A percentile compares a stretch with the other conserved stretches of the same genome.
Evolutionary conservation across 1,284 basidiomycete genomes (phyloP).

Genomic region (Pisolithus thermaeus): DNA sequence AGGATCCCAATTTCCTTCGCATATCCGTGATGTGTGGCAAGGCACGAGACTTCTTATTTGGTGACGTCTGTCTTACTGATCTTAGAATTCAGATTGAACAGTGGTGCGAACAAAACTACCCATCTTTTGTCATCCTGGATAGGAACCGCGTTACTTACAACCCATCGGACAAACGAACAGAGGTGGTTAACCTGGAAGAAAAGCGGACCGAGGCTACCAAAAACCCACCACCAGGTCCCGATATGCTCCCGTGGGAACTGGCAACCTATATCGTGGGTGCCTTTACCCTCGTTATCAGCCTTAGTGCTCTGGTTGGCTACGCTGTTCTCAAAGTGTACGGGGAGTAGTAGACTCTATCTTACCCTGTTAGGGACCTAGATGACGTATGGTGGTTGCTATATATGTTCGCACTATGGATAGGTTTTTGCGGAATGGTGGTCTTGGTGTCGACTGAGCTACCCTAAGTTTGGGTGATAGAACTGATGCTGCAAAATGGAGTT

Average conservation of each 20-base stretch:
- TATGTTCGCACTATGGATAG: too few relatives aligned
- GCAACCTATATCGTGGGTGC: constrained; percentile 36
- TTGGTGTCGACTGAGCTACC: too few relatives aligned
- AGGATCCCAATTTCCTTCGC: constrained; percentile 85
- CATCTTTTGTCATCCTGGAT: constrained; percentile 67
- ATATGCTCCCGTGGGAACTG: constrained; percentile 31
- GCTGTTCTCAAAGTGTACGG: constrained; percentile 28
- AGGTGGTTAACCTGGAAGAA: constrained; percentile 25
- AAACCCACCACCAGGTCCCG: constrained; percentile 7
- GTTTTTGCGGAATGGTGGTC: too few relatives aligned
- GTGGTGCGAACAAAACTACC: constrained; percentile 88
- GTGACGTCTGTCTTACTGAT: not conserved
- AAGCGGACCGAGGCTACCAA: constrained; percentile 30
- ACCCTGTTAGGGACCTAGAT: not conserved
- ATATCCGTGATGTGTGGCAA: constrained; percentile 79
- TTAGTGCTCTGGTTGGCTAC: constrained; percentile 32
- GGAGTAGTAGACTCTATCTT: constrained; percentile 9
- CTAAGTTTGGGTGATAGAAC: too few relatives aligned
- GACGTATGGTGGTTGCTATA: not conserved
- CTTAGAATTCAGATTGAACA: constrained; percentile 68
- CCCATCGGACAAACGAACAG: constrained; percentile 25
- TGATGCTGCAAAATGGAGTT: too few relatives aligned
- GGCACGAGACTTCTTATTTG: constrained; percentile 30
- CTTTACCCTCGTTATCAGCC: constrained; percentile 33
- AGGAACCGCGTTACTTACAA: constrained; percentile 24